Conservation (phyloP, 179 eudicot species). For the Gypsophila paniculata region DNA sequence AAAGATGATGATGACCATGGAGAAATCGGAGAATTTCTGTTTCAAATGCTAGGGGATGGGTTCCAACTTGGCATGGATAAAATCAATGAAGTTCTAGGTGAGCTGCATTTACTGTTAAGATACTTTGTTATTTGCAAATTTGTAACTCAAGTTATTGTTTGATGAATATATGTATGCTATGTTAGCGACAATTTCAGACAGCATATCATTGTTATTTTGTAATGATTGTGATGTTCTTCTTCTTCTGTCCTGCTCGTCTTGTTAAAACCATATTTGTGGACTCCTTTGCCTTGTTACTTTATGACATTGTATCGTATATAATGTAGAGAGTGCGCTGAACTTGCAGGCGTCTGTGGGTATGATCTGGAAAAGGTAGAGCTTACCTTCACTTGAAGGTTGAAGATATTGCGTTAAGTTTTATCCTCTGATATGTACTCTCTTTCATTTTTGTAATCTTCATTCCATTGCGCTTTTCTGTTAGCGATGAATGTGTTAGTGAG, state of each 20-base stretch:
- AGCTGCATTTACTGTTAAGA: constrained; percentile 16
- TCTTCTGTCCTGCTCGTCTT: not conserved
- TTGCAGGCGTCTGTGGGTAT: constrained; percentile 68
- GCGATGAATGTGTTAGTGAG: too few relatives aligned
- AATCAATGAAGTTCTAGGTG: constrained; percentile 68
- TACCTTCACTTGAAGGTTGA: constrained; percentile 16
- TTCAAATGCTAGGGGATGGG: constrained; percentile 71
- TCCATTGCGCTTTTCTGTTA: too few relatives aligned
- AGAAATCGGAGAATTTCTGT: constrained; percentile 55
- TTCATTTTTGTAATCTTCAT: not conserved
- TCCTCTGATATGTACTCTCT: not conserved
- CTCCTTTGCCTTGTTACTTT: constrained; percentile 12
- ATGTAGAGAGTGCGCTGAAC: constrained; percentile 21
- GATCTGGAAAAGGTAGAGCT: constrained; percentile 48
- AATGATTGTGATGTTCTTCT: constrained; percentile 11
- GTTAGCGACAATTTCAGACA: not conserved
- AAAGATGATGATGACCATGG: constrained; percentile 33
- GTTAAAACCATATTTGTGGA: not conserved
- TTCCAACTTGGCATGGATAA: constrained; percentile 46
- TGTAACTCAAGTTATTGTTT: not conserved
- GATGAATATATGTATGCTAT: not conserved
- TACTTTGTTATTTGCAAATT: not conserved
- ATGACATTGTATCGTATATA: constrained; percentile 15
- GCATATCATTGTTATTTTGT: not conserved
- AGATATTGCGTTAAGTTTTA: constrained; percentile 14